phyloP scores from a whole-genome alignment of 1,284 basidiomycete species.

The Cutaneotrichosporon dermatis region DNA sequence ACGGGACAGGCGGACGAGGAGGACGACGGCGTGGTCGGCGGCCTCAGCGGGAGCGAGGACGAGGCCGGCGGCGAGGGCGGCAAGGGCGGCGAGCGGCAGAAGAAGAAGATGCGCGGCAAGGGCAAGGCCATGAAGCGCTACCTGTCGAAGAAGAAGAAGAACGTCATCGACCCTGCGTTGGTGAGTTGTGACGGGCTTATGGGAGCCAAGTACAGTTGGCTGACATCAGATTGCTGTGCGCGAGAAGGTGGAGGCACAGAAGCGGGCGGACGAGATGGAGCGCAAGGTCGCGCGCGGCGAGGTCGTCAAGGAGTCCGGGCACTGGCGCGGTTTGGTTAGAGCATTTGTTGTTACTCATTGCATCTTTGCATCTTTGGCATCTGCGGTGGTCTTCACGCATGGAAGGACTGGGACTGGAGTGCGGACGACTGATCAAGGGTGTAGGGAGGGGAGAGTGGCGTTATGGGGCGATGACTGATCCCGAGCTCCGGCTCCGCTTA shows the following conservation, averaged over 20 bases:
- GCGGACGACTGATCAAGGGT: no score
- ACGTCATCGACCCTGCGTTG: constrained; percentile 80
- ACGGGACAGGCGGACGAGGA: constrained; percentile 66
- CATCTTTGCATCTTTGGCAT: constrained; percentile 1
- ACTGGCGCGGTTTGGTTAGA: constrained; percentile 32
- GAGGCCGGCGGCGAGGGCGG: constrained; percentile 29
- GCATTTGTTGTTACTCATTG: neutral
- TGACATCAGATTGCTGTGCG: constrained; percentile 30
- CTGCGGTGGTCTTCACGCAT: neutral
- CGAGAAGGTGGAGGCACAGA: constrained; percentile 34
- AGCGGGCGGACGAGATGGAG: constrained; percentile 28
- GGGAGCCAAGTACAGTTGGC: neutral
- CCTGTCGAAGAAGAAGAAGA: constrained; percentile 79
- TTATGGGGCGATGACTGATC: no score
- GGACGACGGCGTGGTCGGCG: constrained; percentile 37
- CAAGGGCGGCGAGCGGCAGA: constrained; percentile 61
- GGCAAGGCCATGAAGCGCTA: constrained; percentile 76
- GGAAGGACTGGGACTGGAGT: neutral
- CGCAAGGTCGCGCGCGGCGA: constrained; percentile 25
- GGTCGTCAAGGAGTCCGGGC: constrained; percentile 34
- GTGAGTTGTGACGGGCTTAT: constrained; percentile 53
- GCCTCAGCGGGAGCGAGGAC: constrained; percentile 48
- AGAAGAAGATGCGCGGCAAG: constrained; percentile 72
- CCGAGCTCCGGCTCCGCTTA: no score
- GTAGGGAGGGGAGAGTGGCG: no score